Evolutionary conservation across 2,329 filamentous ascomycete species (phyloP), one percentile per base, ranked within the genome.

Genomic region (Phialocephala sp.): DNA sequence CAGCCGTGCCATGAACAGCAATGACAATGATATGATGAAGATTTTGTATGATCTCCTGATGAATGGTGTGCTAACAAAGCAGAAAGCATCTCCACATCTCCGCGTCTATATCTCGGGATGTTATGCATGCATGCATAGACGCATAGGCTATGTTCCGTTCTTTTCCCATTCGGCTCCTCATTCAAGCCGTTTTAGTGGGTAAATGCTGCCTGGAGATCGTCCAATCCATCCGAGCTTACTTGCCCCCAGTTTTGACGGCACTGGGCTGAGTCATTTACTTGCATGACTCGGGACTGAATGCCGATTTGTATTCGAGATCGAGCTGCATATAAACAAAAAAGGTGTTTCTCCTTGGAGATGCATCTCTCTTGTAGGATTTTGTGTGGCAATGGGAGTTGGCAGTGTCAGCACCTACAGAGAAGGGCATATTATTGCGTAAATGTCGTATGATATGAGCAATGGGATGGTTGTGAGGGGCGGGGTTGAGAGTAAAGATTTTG

Each of bases 81-180:
- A 50, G 3, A 9, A 6, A 50, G 11, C 45, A 50, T 50, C 45
- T 50, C n/a, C 45, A 9, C 45, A 12, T 50, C 45, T 50, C 45
- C n/a, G 45, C 45, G n/a, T 50, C n/a, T 50, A 50, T 50, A 50
- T 50, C 20, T 50, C 45, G n/a, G 45, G 41, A 18, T 18, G n/a
- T 2, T 43, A 18, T 15, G 41, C 41, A 43, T 43, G 41, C 27
- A 32, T 32, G 27, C 27, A 3, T 6, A 41, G 4, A 12, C 4
- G 15, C 11, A 41, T 41, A 41, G 37, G 12, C 37, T 12, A 41
- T 8, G 12, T 18, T 41, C 37, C 37, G 4, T 14, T 39, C 36
- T 14, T 14, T 39, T 8, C 14, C 36, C 8, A 39, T 12, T 18
- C 37, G 11, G 11, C 37, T 41, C 12, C 37, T 41, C 37, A 41